phyloP scores from a whole-genome alignment of 2,329 filamentous ascomycete species.

The Epichloe hybrida region DNA sequence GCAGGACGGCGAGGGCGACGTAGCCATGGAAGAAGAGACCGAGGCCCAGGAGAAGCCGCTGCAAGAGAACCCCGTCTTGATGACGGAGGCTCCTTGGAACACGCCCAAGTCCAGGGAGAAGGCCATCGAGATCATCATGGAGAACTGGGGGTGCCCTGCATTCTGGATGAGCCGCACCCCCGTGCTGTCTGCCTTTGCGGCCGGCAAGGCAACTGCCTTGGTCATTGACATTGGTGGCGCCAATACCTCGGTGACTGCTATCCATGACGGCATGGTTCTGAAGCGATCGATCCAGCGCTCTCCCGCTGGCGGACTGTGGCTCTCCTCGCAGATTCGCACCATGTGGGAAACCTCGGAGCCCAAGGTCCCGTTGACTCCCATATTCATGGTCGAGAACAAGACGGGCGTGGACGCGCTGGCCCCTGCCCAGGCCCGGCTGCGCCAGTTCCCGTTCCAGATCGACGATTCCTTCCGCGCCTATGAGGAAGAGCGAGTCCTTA shows the following conservation, averaged over 20 bases:
- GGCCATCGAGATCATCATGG: constrained; percentile 91
- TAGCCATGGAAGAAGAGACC: constrained; percentile 43
- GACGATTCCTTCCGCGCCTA: constrained; percentile 62
- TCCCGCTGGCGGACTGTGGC: constrained; percentile 74
- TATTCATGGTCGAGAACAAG: constrained; percentile 81
- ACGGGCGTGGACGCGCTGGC: constrained; percentile 75
- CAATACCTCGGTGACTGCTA: constrained; percentile 76
- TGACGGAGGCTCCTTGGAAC: constrained; percentile 95
- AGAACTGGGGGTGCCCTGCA: constrained; percentile 87
- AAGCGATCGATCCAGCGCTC: constrained; percentile 83
- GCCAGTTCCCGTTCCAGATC: constrained; percentile 50
- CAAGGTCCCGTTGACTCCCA: constrained; percentile 62
- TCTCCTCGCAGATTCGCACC: constrained; percentile 75
- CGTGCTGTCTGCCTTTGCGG: constrained; percentile 80
- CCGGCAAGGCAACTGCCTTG: constrained; percentile 83
- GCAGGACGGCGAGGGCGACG: constrained; percentile 48
- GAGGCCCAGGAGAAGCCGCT: constrained; percentile 59
- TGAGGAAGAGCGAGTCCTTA: constrained; percentile 84
- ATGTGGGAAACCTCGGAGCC: constrained; percentile 61
- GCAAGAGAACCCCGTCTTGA: constrained; percentile 76
- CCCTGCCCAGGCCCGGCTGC: constrained; percentile 62
- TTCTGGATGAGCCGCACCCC: constrained; percentile 88
- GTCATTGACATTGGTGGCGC: constrained; percentile 86
- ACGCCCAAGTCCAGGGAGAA: constrained; percentile 77
- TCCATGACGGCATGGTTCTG: constrained; percentile 88